Evolutionary conservation across 2,329 filamentous ascomycete genomes (phyloP).

Genomic region (Nemania serpens): DNA sequence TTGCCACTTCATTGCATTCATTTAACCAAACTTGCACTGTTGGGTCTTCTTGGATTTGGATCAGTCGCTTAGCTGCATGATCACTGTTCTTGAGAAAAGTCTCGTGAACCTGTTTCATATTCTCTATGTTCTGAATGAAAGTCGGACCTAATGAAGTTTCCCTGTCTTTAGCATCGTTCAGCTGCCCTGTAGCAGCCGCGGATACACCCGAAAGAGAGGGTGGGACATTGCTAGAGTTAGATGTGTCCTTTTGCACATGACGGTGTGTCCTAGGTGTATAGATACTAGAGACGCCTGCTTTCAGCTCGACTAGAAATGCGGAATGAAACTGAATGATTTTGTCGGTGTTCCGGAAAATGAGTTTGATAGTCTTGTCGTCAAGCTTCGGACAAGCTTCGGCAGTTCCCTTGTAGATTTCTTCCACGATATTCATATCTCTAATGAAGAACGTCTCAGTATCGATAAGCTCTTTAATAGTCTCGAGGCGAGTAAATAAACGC

Average conservation of each 20-base stretch:
- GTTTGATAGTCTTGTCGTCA: constrained; percentile 81
- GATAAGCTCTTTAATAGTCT: constrained; percentile 88
- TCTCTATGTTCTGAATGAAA: constrained; percentile 61
- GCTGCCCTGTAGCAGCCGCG: constrained; percentile 47
- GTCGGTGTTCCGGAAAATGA: constrained; percentile 90
- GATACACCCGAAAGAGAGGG: constrained; percentile 36
- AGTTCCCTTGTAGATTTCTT: constrained; percentile 97
- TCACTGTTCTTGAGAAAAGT: constrained; percentile 68
- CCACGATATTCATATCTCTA: constrained; percentile 94
- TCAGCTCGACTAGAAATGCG: constrained; percentile 76
- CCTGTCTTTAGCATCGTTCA: constrained; percentile 58
- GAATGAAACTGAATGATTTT: constrained; percentile 89
- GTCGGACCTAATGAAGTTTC: constrained; percentile 57
- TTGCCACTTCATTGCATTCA: constrained; percentile 90
- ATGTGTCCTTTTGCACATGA: constrained; percentile 48
- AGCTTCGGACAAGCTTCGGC: constrained; percentile 80
- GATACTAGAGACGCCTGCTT: constrained; percentile 76
- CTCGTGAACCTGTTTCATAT: constrained; percentile 65
- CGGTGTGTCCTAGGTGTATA: constrained; percentile 67
- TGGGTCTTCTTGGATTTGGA: constrained; percentile 65
- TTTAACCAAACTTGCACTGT: constrained; percentile 83
- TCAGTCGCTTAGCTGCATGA: constrained; percentile 63
- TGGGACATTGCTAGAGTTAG: constrained; percentile 46
- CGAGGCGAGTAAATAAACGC: constrained; percentile 77
- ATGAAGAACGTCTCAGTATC: constrained; percentile 92